phyloP scores from a whole-genome alignment of 2,329 filamentous ascomycete species.

The Cladosporium sp. region DNA sequence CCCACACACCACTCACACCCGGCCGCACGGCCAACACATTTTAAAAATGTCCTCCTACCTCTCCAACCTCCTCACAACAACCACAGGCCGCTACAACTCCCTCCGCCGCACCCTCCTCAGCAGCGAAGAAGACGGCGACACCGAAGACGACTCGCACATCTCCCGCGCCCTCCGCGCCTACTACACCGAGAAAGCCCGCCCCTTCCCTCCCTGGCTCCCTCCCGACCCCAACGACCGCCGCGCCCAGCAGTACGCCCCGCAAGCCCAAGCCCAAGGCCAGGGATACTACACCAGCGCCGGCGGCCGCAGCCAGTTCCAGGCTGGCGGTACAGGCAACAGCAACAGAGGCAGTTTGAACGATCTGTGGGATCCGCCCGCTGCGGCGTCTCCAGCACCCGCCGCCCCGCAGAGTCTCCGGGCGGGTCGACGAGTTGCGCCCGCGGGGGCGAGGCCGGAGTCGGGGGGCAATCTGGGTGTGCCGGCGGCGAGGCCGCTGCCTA shows the following conservation, averaged over 20 bases:
- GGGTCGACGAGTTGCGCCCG: slow-evolving; percentile 25
- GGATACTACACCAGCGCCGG: slow-evolving; percentile 35
- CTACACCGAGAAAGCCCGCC: slow-evolving; percentile 83
- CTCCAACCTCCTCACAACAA: slow-evolving; percentile 65
- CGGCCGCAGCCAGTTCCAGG: slow-evolving; percentile 28
- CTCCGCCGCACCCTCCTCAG: slow-evolving; percentile 67
- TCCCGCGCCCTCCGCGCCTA: slow-evolving; percentile 90
- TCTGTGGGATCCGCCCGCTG: slow-evolving; percentile 55
- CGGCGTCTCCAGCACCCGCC: slow-evolving; percentile 36
- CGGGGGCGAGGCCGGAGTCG: slow-evolving; percentile 21
- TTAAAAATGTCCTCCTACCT: slow-evolving; percentile 73
- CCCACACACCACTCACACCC: not conserved
- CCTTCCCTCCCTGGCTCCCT: slow-evolving; percentile 83
- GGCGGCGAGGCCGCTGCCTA: slow-evolving; percentile 62
- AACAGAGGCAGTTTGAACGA: slow-evolving; percentile 56
- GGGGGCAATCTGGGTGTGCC: slow-evolving; percentile 34
- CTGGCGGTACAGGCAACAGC: not conserved
- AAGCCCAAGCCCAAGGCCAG: slow-evolving; percentile 35
- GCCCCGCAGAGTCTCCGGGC: slow-evolving; percentile 47
- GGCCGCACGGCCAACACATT: not conserved
- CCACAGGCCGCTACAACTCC: slow-evolving; percentile 58
- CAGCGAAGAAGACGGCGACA: slow-evolving; percentile 55
- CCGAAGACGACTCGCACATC: slow-evolving; percentile 88
- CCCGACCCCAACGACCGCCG: slow-evolving; percentile 77
- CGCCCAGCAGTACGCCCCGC: slow-evolving; percentile 37